phyloP scores from a whole-genome alignment of 805 yeast genomes.

The Barnettozyma botsteinii region DNA sequence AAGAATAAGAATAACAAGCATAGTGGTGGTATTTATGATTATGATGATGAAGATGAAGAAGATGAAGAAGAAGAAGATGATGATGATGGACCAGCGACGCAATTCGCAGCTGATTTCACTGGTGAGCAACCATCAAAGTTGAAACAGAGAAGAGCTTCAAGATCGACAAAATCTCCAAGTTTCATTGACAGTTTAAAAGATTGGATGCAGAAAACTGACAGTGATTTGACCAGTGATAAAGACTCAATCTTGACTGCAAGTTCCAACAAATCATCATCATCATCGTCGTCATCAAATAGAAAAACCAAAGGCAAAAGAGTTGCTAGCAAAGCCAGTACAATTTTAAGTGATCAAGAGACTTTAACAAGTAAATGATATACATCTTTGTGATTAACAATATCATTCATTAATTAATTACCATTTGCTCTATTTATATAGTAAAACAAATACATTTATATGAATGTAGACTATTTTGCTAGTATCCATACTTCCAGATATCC shows the following conservation, averaged over 20 bases:
- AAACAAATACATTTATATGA: too few species aligned
- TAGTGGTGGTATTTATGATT: slow-evolving; percentile 18
- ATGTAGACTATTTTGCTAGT: too few species aligned
- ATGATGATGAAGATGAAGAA: slow-evolving; percentile 12
- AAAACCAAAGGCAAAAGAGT: background rate
- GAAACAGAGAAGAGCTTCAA: slow-evolving; percentile 1
- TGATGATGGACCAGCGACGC: slow-evolving; percentile 11
- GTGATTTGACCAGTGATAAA: slow-evolving; percentile 11
- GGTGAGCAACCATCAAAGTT: slow-evolving; percentile 44
- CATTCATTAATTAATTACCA: too few species aligned
- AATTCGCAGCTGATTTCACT: slow-evolving; percentile 52
- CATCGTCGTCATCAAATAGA: too few species aligned
- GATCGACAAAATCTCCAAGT: slow-evolving; percentile 19
- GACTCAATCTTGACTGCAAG: slow-evolving; percentile 11
- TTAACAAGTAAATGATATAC: background rate
- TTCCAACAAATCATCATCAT: background rate
- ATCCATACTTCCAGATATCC: slow-evolving; percentile 35
- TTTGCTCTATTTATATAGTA: background rate
- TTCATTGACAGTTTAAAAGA: slow-evolving; percentile 28
- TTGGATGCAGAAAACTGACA: slow-evolving; percentile 30
- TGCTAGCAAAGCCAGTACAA: background rate
- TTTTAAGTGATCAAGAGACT: background rate
- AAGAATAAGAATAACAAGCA: slow-evolving; percentile 13
- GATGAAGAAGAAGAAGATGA: slow-evolving; percentile 22
- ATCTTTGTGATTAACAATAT: too few species aligned